Base-by-base conservation (phyloP, 805 yeast genomes). In the Pichia membranifaciens region DNA sequence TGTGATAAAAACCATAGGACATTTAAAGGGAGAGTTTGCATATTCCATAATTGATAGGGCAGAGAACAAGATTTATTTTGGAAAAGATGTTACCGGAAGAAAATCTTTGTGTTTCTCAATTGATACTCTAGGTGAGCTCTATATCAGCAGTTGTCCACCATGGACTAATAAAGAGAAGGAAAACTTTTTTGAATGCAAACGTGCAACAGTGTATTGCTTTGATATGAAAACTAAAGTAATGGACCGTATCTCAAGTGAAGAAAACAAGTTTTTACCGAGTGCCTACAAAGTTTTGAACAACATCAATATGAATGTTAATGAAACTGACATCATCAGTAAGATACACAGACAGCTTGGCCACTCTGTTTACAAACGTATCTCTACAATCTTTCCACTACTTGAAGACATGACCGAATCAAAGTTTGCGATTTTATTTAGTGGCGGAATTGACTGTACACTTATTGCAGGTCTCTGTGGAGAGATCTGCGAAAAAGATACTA, bases 391-490 rank as follows among this genome's bases (percentile, higher is more conserved):
- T 49, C 90, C 93, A 2, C 47, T 76, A 2, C 75, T 73, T 48
- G 51, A 62, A 10, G 53, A 61, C 0, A 62, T 62, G 38, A 38
- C 42, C 9, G 35, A 28, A 7, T 61, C 69, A 1, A 62, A 64
- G 5, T 64, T 82, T 38, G 84, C 85, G 0, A 69, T 93, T 0
- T 65, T 93, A 29, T 93, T 90, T 59, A 87, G 96, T 38, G 99
- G 99, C 2, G 99, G 99, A 0, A 69, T 93, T 4, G 99, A 93
- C 59, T 93, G 99, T 62, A 83, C 97, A 0, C 65, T 91, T 0
- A 58, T 93, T 21, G 89, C 95, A 0, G 78, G 81, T 0, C 42
- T 83, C 3, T 65, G 72, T 40, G 76, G 64, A 4, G 66, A 48
- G 51, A 61, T 48, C 54, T 68, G 61, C 17, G 48, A 40, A 34